Percentiles rank a stretch among this genome's conserved stretches.
Evolutionary conservation across 108 stramenopile species (phyloP).

Genomic region (Seminavis robusta): DNA sequence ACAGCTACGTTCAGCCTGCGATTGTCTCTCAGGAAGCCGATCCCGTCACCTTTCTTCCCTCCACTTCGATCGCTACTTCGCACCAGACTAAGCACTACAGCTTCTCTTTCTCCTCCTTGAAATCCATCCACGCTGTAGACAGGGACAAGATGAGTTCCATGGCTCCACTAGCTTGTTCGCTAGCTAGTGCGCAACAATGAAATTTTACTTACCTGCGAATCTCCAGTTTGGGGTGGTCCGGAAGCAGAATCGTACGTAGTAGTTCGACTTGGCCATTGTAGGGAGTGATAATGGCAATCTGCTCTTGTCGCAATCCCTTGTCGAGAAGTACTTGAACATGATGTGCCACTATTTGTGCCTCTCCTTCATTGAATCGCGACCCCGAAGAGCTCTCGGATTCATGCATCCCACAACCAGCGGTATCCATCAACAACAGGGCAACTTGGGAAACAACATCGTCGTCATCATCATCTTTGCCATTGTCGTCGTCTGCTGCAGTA

Average conservation of each 20-base stretch:
- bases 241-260: slow-evolving; percentile 55
- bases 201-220: no score
- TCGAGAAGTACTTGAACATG: slow-evolving; percentile 74
- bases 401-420: slow-evolving; percentile 89
- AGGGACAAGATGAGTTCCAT: no score
- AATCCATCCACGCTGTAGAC: slow-evolving; percentile 99
- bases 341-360: slow-evolving; percentile 59
- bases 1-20: slow-evolving; percentile 94
- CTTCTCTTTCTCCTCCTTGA: slow-evolving; percentile 98
- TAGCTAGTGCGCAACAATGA: no score
- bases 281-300: slow-evolving; percentile 96
- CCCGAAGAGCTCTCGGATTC: slow-evolving; percentile 75
- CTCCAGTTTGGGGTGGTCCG: slow-evolving; percentile 68
- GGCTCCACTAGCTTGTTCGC: no score
- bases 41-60: slow-evolving; percentile 45
- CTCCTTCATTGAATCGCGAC: slow-evolving; percentile 81
- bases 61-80: slow-evolving; percentile 82
- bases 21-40: slow-evolving; percentile 94
- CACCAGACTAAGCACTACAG: slow-evolving; percentile 93
- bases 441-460: slow-evolving; percentile 19
- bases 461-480: slow-evolving; percentile 14
- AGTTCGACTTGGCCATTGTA: slow-evolving; percentile 98
- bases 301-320: slow-evolving; percentile 61
- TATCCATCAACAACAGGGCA: slow-evolving; percentile 87
- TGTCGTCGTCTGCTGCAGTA: neutral